phyloP scores from a whole-genome alignment of 192 early-diverging fungal genomes.

The Chytriomyces sp. region DNA sequence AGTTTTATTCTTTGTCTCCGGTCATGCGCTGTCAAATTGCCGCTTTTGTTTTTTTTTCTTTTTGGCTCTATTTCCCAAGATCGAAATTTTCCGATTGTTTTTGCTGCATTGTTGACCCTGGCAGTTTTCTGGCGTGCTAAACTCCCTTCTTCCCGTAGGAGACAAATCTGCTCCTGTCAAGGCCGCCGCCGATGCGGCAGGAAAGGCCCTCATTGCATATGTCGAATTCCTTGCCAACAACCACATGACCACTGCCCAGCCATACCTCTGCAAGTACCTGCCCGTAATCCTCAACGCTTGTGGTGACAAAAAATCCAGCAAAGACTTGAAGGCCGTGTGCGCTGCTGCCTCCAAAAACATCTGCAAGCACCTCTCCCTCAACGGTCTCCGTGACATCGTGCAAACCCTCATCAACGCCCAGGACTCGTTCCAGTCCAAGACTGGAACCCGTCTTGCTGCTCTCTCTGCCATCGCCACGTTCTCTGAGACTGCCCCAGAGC shows the following conservation, averaged over 20 bases:
- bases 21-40: neutral
- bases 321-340: conserved; percentile 66
- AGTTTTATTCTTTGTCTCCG: neutral
- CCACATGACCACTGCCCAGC: conserved; percentile 70
- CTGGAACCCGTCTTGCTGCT: conserved; percentile 71
- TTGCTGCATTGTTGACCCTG: neutral
- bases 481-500: conserved; percentile 53
- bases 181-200: conserved; percentile 48
- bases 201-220: conserved; percentile 51
- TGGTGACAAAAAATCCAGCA: conserved; percentile 69
- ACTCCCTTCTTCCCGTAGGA: conserved; percentile 28
- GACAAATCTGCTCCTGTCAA: conserved; percentile 57
- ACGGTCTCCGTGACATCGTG: conserved; percentile 34
- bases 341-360: conserved; percentile 60
- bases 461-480: conserved; percentile 52
- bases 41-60: conserved; percentile 4
- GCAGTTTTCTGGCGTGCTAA: neutral
- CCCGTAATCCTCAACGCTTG: conserved; percentile 63
- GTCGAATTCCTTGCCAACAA: conserved; percentile 49
- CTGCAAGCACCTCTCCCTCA: conserved; percentile 45
- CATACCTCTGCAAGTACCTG: conserved; percentile 70
- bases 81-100: neutral
- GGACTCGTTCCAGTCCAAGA: conserved; percentile 74
- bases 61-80: neutral
- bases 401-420: conserved; percentile 46